These are phyloP conservation scores for Morella rubra DNA, from an alignment of 306 rosid species.

Conservation along the genomic window DNA sequence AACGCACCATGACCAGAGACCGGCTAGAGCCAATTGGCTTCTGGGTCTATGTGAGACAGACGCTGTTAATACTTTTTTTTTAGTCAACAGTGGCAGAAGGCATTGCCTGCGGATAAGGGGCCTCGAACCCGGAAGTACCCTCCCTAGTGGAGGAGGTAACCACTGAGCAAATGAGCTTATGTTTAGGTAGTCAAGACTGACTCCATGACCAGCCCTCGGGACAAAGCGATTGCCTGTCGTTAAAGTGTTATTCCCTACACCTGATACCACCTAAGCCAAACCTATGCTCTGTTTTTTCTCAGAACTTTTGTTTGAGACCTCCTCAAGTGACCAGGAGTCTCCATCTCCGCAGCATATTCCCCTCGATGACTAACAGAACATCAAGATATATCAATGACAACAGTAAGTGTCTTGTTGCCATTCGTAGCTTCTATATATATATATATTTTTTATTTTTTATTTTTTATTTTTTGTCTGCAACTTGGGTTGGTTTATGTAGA, in stretches of 20 bases:
- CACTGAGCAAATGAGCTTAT: too few relatives aligned
- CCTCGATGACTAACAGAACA: constrained; percentile 19
- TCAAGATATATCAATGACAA: constrained; percentile 1
- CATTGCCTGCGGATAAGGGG: too few relatives aligned
- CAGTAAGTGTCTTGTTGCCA: constrained; percentile 20
- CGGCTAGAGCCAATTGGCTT: too few relatives aligned
- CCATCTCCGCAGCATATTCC: neutral
- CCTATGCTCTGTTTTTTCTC: neutral
- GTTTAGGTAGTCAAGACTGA: constrained; percentile 6
- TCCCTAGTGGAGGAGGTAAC: too few relatives aligned
- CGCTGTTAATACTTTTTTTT: too few relatives aligned
- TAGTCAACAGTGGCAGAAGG: too few relatives aligned
- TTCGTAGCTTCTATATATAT: constrained; percentile 10
- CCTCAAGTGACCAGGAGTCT: constrained; percentile 8
- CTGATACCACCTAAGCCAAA: constrained; percentile 1
- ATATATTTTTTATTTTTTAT: too few relatives aligned
- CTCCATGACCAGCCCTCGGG: constrained; percentile 9
- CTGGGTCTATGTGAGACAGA: too few relatives aligned
- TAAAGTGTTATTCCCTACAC: neutral
- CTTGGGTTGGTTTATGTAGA: neutral
- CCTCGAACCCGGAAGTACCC: too few relatives aligned
- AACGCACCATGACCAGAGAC: too few relatives aligned
- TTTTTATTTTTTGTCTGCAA: neutral
- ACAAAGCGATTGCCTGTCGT: neutral
- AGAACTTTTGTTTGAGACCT: neutral